Evolutionary conservation across 1,284 basidiomycete species (phyloP).

Genomic region (Heliocybe sulcata): DNA sequence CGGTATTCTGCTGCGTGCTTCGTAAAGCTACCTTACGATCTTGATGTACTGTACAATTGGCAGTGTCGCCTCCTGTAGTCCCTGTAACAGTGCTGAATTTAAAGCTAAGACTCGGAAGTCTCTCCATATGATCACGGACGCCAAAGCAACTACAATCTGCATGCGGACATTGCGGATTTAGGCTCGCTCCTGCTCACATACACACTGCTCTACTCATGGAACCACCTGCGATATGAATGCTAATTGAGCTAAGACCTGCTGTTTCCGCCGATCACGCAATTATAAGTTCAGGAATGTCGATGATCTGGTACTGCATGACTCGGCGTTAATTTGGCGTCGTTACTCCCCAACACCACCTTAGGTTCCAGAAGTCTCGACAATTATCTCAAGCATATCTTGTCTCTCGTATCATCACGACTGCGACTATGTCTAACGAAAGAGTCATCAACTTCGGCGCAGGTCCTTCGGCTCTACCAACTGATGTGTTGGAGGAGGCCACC

Average conservation of each 20-base stretch:
- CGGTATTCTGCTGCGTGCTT: not conserved
- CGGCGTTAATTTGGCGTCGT: no score
- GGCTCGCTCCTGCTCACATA: no score
- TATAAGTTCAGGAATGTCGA: no score
- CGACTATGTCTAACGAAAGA: constrained; percentile 32
- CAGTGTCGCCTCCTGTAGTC: not conserved
- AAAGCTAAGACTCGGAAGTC: no score
- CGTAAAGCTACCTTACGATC: not conserved
- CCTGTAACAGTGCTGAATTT: no score
- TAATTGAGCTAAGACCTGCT: not conserved
- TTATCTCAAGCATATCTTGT: not conserved
- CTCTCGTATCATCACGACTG: not conserved
- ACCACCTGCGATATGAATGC: no score
- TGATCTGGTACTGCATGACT: no score
- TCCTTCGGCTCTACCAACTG: constrained; percentile 80
- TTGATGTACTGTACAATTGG: not conserved
- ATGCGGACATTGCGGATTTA: no score
- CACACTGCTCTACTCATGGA: no score
- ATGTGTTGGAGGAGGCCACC: constrained; percentile 76
- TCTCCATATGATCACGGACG: no score
- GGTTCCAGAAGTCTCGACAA: not conserved
- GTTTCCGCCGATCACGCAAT: not conserved
- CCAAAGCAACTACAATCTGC: no score
- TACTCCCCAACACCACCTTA: no score
- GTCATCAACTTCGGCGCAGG: constrained; percentile 90